A percentile compares a stretch with the other conserved stretches of the same genome.
Evolutionary conservation across 257 asterid species (phyloP).

Genomic region (Echium plantagineum): DNA sequence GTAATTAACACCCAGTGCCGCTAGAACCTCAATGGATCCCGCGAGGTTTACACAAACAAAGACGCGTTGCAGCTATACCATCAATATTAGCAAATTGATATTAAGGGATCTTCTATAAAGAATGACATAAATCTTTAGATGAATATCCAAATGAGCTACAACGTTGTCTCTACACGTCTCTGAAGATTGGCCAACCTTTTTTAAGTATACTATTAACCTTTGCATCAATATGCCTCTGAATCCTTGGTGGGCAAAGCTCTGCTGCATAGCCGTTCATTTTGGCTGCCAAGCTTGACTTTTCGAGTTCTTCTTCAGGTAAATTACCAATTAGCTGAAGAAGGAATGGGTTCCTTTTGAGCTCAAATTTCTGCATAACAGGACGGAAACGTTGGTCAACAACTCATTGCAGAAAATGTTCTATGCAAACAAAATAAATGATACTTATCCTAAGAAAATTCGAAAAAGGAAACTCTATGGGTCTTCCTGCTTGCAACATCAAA

Average conservation of each 20-base stretch:
- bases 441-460: neutral
- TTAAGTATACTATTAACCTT: slow-evolving; percentile 57
- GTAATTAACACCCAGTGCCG: too few relatives aligned
- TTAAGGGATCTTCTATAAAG: too few relatives aligned
- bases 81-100: too few relatives aligned
- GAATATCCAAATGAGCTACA: too few relatives aligned
- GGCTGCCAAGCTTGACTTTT: slow-evolving; percentile 67
- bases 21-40: too few relatives aligned
- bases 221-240: slow-evolving; percentile 61
- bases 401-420: too few relatives aligned
- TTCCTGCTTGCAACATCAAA: neutral
- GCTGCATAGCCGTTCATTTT: slow-evolving; percentile 88
- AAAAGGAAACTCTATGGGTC: neutral
- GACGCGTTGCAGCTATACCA: too few relatives aligned
- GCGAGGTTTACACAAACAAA: too few relatives aligned
- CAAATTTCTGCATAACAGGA: slow-evolving; percentile 58
- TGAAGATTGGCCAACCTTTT: slow-evolving; percentile 93
- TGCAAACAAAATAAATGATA: neutral
- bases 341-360: slow-evolving; percentile 78
- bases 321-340: slow-evolving; percentile 88
- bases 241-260: slow-evolving; percentile 71
- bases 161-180: slow-evolving; percentile 34
- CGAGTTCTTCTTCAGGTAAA: slow-evolving; percentile 78
- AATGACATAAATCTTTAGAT: too few relatives aligned
- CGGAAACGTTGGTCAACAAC: slow-evolving; percentile 1